Evolutionary conservation across 176 grass and related monocot genomes (phyloP).

Genomic region (Poa pratensis): DNA sequence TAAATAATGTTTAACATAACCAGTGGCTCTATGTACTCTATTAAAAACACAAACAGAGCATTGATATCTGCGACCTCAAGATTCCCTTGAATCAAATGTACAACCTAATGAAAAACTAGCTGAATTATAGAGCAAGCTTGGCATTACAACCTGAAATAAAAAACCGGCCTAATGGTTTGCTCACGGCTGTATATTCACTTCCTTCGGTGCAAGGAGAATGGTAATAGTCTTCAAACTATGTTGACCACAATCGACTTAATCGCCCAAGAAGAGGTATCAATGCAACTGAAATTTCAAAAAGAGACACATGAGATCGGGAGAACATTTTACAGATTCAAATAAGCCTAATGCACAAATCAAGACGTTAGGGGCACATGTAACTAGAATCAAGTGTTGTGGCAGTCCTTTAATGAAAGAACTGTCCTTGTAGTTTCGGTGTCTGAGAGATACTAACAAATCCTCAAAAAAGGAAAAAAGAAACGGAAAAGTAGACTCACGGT

Average conservation of each 20-base stretch:
- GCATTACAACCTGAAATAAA: too few species aligned
- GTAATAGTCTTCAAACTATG: slow-evolving; percentile 97
- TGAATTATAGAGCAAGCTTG: too few species aligned
- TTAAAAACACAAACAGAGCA: slow-evolving; percentile 94
- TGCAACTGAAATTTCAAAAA: slow-evolving; percentile 55
- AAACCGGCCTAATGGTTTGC: neutral
- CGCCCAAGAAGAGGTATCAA: too few species aligned
- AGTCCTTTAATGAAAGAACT: neutral
- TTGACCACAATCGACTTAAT: slow-evolving; percentile 97
- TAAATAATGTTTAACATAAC: too few species aligned
- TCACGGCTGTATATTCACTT: slow-evolving; percentile 31
- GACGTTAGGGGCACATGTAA: neutral
- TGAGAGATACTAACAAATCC: slow-evolving; percentile 4
- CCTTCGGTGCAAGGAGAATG: slow-evolving; percentile 99
- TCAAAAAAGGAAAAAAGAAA: slow-evolving; percentile 2
- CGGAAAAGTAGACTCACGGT: slow-evolving; percentile 1
- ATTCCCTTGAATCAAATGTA: slow-evolving; percentile 98
- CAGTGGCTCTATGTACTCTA: slow-evolving; percentile 98
- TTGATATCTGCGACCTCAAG: slow-evolving; percentile 99
- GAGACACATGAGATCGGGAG: neutral
- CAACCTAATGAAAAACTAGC: slow-evolving; percentile 89
- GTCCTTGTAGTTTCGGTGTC: neutral
- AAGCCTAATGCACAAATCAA: neutral
- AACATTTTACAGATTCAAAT: slow-evolving; percentile 7
- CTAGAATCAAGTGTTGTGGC: neutral